phyloP scores from a whole-genome alignment of 495 filamentous ascomycete genomes.

The Rusavskia elegans region DNA sequence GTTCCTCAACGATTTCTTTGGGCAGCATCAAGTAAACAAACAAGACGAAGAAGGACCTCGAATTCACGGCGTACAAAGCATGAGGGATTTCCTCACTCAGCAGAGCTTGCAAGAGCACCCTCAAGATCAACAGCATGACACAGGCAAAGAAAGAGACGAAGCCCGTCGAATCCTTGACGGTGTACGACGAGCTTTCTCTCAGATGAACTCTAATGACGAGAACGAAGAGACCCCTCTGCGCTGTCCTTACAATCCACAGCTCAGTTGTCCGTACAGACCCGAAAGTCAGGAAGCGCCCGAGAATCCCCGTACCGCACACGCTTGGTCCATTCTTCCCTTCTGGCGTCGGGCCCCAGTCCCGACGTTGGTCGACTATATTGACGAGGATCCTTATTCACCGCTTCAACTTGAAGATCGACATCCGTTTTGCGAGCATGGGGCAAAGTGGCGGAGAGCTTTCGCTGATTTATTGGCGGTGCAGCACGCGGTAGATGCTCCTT shows the following conservation, averaged over 20 bases:
- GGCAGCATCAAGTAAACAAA: not conserved
- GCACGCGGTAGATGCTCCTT: slow-evolving; percentile 8
- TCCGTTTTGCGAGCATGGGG: slow-evolving; percentile 11
- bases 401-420: slow-evolving; percentile 29
- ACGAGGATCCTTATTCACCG: slow-evolving; percentile 36
- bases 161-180: too few species aligned
- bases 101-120: not conserved
- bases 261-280: too few species aligned
- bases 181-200: too few species aligned
- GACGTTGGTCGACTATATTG: slow-evolving; percentile 24
- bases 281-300: too few species aligned
- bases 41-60: not conserved
- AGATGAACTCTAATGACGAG: too few species aligned
- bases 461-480: slow-evolving; percentile 35
- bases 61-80: not conserved
- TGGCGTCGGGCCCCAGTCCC: not conserved
- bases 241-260: too few species aligned
- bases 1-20: not conserved
- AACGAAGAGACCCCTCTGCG: too few species aligned
- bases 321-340: not conserved
- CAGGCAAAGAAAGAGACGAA: too few species aligned
- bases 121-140: too few species aligned
- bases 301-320: too few species aligned
- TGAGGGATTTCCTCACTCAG: not conserved
- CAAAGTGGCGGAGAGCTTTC: slow-evolving; percentile 35